Conservation (phyloP, 2,329 filamentous ascomycete genomes). For the Chaetomium olivaceum region DNA sequence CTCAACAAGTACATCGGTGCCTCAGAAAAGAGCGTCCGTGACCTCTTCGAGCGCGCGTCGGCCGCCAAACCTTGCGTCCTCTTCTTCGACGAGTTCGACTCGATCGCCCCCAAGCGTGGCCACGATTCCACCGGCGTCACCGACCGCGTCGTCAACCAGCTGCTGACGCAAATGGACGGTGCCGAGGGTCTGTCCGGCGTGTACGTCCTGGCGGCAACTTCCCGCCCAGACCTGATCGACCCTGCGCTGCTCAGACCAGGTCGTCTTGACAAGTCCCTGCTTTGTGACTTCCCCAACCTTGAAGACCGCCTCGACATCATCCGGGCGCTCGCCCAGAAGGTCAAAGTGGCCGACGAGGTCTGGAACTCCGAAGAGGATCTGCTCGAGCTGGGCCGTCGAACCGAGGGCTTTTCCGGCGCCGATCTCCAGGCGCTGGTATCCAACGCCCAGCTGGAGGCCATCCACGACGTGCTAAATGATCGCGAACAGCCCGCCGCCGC, state of each 20-base stretch:
- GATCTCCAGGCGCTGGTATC: constrained; percentile 94
- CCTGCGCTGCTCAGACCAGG: constrained; percentile 89
- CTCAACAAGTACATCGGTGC: constrained; percentile 99
- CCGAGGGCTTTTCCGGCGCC: constrained; percentile 89
- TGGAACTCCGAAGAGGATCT: constrained; percentile 57
- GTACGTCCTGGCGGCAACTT: constrained; percentile 93
- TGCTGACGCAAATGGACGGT: constrained; percentile 98
- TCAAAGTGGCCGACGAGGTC: constrained; percentile 70
- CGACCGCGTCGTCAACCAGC: constrained; percentile 95
- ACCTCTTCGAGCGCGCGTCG: constrained; percentile 88
- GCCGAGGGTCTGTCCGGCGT: constrained; percentile 93
- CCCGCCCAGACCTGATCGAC: constrained; percentile 90
- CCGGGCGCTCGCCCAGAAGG: constrained; percentile 75
- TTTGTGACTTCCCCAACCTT: constrained; percentile 82
- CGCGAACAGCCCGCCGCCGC: constrained; percentile 39
- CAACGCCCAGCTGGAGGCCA: constrained; percentile 94
- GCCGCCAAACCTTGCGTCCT: constrained; percentile 91
- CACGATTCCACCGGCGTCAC: constrained; percentile 99
- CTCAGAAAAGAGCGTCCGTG: constrained; percentile 92
- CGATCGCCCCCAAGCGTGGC: constrained; percentile 93
- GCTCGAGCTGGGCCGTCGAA: constrained; percentile 73
- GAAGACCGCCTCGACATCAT: constrained; percentile 89
- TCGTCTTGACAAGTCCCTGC: constrained; percentile 85
- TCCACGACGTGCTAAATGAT: constrained; percentile 83
- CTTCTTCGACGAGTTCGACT: constrained; percentile 99